Conservation (phyloP, 1,139 yeast genomes). For the Protomyces inouyei region DNA sequence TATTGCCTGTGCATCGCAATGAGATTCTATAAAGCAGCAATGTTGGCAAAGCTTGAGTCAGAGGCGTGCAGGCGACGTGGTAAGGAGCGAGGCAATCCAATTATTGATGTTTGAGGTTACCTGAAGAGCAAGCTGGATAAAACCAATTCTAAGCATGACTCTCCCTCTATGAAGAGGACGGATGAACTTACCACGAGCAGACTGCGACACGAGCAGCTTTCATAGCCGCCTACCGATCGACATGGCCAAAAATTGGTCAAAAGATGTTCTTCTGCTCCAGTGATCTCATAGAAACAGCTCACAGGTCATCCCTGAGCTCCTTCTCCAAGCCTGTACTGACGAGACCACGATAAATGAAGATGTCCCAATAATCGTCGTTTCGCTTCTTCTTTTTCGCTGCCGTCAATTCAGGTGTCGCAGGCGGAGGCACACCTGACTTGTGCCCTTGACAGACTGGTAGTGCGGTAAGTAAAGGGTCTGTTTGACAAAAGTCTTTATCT, state of each 20-base stretch:
- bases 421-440: not conserved
- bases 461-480: not conserved
- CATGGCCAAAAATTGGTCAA: not conserved
- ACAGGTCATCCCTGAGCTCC: not conserved
- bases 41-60: too few relatives aligned
- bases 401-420: not conserved
- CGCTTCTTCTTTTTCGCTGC: conserved; percentile 6
- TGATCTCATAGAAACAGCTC: not conserved
- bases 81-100: too few relatives aligned
- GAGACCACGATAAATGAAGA: conserved; percentile 16
- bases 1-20: too few relatives aligned
- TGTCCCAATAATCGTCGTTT: conserved; percentile 17
- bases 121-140: too few relatives aligned
- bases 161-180: too few relatives aligned
- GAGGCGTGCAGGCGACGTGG: too few relatives aligned
- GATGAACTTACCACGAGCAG: too few relatives aligned
- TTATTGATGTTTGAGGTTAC: too few relatives aligned
- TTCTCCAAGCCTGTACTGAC: conserved; percentile 17
- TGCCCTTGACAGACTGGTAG: not conserved
- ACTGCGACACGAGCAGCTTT: too few relatives aligned
- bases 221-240: not conserved
- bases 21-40: too few relatives aligned
- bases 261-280: not conserved
- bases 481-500: not conserved
- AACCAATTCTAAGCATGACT: not conserved